Evolutionary conservation across 129 eudicot species (phyloP).

Genomic region (Rutidosis leptorrhynchoides): DNA sequence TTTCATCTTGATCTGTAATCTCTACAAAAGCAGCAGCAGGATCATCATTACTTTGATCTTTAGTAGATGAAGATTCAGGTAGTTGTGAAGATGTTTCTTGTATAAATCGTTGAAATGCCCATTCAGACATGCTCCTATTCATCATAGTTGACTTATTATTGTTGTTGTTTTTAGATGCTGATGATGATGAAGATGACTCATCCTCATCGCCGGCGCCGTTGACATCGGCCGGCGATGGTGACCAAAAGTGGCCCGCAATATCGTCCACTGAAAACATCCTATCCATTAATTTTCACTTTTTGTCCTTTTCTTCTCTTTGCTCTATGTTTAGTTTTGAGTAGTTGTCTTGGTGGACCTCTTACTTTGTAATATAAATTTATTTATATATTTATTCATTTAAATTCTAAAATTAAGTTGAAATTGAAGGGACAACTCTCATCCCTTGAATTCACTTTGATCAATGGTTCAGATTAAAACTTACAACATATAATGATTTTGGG

Average conservation of each 20-base stretch:
- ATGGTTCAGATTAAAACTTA: too few species aligned
- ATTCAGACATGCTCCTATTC: conserved; percentile 87
- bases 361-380: too few species aligned
- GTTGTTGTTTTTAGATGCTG: conserved; percentile 29
- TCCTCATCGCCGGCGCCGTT: too few species aligned
- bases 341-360: too few species aligned
- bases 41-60: neutral
- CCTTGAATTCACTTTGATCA: too few species aligned
- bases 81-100: conserved; percentile 60
- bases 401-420: too few species aligned
- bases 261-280: conserved; percentile 99
- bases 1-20: conserved; percentile 46
- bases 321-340: too few species aligned
- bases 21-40: conserved; percentile 30
- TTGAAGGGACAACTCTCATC: too few species aligned
- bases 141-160: conserved; percentile 55
- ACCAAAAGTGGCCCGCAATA: conserved; percentile 86
- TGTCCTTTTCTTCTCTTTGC: neutral
- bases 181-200: conserved; percentile 31
- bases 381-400: too few species aligned
- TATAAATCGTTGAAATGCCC: conserved; percentile 84
- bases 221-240: conserved; percentile 51
- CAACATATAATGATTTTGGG: too few species aligned
- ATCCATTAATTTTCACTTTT: conserved; percentile 56
- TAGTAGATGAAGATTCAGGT: conserved; percentile 14